These are phyloP conservation scores for Ricinus communis DNA, from an alignment of 345 rosid genomes.

Conservation along the genomic window DNA sequence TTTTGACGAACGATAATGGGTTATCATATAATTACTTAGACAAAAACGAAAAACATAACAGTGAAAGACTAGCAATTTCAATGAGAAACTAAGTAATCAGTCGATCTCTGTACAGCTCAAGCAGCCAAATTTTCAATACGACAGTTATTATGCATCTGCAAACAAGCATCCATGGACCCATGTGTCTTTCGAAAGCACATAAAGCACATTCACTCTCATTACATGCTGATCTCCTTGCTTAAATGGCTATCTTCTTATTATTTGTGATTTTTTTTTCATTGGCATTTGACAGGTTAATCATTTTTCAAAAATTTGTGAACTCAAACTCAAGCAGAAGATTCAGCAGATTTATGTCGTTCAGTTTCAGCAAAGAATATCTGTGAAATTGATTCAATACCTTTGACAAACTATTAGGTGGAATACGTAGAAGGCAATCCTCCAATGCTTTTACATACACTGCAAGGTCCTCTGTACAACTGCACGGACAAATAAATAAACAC, in stretches of 20 bases:
- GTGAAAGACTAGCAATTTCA: not conserved
- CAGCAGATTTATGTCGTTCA: not conserved
- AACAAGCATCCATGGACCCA: not conserved
- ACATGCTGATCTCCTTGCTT: not conserved
- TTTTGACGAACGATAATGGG: not conserved
- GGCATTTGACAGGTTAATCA: not conserved
- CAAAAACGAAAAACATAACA: too few species aligned
- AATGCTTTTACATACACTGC: slow-evolving; percentile 66
- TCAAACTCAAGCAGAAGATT: not conserved
- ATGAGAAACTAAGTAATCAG: not conserved
- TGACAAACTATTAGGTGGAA: slow-evolving; percentile 82
- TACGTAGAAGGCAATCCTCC: slow-evolving; percentile 61
- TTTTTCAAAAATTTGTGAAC: not conserved
- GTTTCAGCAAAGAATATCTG: not conserved
- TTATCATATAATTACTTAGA: not conserved
- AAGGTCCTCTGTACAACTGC: slow-evolving; percentile 76
- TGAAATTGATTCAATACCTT: slow-evolving; percentile 46
- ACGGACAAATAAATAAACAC: slow-evolving; percentile 23
- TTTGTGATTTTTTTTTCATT: not conserved
- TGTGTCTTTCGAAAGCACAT: not conserved
- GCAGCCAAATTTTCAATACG: slow-evolving; percentile 5
- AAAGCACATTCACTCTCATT: not conserved
- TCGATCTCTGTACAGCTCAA: not conserved
- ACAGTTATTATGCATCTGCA: not conserved
- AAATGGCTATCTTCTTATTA: not conserved